Base-by-base conservation (phyloP, 768 basidiomycete species). In the Mycena olivaceomarginata region DNA sequence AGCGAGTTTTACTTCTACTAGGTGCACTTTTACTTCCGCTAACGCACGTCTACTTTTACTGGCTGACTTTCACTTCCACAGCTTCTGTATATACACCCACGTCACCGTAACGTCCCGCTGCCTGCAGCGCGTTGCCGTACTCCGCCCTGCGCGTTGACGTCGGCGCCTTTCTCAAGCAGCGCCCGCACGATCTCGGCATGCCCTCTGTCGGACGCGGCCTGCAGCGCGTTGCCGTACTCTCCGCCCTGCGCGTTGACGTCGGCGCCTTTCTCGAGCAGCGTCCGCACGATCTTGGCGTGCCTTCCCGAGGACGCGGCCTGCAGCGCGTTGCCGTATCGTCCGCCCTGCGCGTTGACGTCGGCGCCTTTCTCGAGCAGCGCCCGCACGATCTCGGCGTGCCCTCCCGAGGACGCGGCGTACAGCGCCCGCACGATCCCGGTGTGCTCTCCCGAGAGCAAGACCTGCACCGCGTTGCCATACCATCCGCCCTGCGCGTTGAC, bases 341-440 rank as follows among this genome's bases (percentile, higher is more conserved):
- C n/a, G n/a, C n/a, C n/a, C n/a, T n/a, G n/a, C n/a, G n/a, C n/a
- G n/a, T n/a, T n/a, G n/a, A n/a, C n/a, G 11, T 51, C 18, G 48
- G 48, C 16, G 60, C 60, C 37, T 13, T 18, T 62, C 60, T 62
- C 37, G 37, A 62, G 37, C 37, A 40, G 37, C 37, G 25, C 60
- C 60, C 37, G 31, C 60, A 62, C 60, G 39, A 62, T 62, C 60
- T 40, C 60, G 60, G 37, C 10, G 60, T 62, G 60, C 60, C 60
- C 60, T 62, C 16, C 60, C 3, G 31, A 40, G 60, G 60, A 37
- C 10, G 60, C 60, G 37, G 37, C 37, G 4, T 40, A 15, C 60
- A 62, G 60, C 16, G 60, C 60, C 60, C 37, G 60, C 60, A 62
- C 37, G 12, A 62, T 62, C 60, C 31, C 60, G 10, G 60, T 39